Evolutionary conservation across 306 rosid genomes (phyloP).

Genomic region (Sophora flavescens): DNA sequence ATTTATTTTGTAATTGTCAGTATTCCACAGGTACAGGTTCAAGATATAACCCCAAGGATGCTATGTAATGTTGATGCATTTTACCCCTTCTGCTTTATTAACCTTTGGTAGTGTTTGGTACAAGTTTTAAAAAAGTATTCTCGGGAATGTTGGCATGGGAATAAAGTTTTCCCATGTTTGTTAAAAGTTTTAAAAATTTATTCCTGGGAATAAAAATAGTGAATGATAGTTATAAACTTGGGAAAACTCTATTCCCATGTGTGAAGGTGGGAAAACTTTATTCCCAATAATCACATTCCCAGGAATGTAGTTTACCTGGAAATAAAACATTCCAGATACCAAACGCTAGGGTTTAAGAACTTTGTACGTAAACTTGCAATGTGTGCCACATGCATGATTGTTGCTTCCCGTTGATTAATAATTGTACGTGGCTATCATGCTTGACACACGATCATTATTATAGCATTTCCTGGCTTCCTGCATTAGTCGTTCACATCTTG

Average conservation of each 20-base stretch:
- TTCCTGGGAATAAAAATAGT: too few relatives aligned
- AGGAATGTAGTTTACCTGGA: too few relatives aligned
- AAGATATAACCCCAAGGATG: not conserved
- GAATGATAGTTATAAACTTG: too few relatives aligned
- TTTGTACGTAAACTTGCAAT: not conserved
- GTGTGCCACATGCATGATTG: slow-evolving; percentile 10
- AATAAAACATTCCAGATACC: too few relatives aligned
- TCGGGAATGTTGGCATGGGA: too few relatives aligned
- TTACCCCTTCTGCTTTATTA: slow-evolving; percentile 10
- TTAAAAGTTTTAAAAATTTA: too few relatives aligned
- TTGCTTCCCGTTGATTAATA: not conserved
- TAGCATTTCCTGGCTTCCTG: slow-evolving; percentile 27
- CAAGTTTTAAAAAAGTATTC: too few relatives aligned
- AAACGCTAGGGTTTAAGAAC: slow-evolving; percentile 1
- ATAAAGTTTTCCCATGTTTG: too few relatives aligned
- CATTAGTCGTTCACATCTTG: not conserved
- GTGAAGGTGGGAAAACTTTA: too few relatives aligned
- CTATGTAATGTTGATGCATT: slow-evolving; percentile 2
- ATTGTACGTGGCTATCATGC: not conserved
- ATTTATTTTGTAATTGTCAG: slow-evolving; percentile 1
- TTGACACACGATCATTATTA: not conserved
- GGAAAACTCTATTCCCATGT: too few relatives aligned
- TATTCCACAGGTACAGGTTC: slow-evolving; percentile 9
- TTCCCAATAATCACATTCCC: too few relatives aligned
- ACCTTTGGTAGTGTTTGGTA: too few relatives aligned